Conservation (phyloP, 2,329 filamentous ascomycete species). For the Dactylellina drechsleri region DNA sequence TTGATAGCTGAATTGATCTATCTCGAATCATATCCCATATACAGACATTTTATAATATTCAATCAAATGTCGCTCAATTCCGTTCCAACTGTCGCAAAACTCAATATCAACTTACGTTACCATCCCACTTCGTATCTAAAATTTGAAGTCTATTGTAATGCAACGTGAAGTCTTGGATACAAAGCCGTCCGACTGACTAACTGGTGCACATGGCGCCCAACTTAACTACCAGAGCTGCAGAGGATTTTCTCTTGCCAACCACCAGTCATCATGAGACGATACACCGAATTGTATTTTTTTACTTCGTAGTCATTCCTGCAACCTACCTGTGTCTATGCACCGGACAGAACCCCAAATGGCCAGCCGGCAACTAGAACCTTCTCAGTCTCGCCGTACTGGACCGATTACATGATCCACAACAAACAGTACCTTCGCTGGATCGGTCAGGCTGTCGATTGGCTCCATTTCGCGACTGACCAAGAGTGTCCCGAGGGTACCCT, state of each 20-base stretch:
- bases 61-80: constrained; percentile 3
- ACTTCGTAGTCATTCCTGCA: not conserved
- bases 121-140: no score
- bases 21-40: not conserved
- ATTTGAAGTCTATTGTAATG: no score
- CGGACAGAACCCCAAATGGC: not conserved
- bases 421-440: constrained; percentile 1
- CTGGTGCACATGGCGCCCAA: no score
- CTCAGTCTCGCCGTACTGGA: constrained; percentile 10
- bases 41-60: not conserved
- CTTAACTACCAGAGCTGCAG: no score
- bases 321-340: not conserved
- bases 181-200: no score
- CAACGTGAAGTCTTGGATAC: no score
- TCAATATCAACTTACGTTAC: not conserved
- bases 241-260: no score
- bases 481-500: not conserved
- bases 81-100: constrained; percentile 6
- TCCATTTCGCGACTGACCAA: not conserved
- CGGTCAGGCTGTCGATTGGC: constrained; percentile 1
- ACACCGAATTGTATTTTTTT: not conserved
- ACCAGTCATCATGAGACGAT: no score
- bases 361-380: not conserved
- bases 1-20: not conserved
- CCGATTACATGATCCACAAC: constrained; percentile 6